These are phyloP conservation scores for Zopfia rhizophila DNA, from an alignment of 2,329 filamentous ascomycete genomes.

Conservation along the genomic window DNA sequence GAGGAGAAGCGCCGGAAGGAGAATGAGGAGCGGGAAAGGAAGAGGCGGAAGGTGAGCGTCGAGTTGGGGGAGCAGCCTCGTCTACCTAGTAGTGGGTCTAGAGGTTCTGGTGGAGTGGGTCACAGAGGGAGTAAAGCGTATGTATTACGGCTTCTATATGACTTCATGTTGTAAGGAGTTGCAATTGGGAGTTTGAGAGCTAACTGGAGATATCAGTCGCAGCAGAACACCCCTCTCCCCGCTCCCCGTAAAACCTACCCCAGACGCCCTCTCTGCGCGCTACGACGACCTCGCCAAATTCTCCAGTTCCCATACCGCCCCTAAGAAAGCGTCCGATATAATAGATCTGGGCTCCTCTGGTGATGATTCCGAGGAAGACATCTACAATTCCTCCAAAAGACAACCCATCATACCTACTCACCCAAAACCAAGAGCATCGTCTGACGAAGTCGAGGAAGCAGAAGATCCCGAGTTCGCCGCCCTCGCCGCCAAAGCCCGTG, in stretches of 20 bases:
- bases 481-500: slow-evolving; percentile 38
- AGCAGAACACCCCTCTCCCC: slow-evolving; percentile 39
- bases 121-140: slow-evolving; percentile 30
- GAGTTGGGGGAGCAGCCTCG: slow-evolving; percentile 22
- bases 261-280: slow-evolving; percentile 38
- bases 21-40: slow-evolving; percentile 38
- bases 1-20: slow-evolving; percentile 35
- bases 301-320: slow-evolving; percentile 15
- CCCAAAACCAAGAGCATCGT: slow-evolving; percentile 8
- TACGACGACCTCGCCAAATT: slow-evolving; percentile 41
- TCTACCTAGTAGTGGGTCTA: slow-evolving; percentile 17
- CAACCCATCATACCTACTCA: too few species aligned
- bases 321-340: slow-evolving; percentile 25
- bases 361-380: slow-evolving; percentile 26
- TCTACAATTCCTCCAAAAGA: slow-evolving; percentile 21
- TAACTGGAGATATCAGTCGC: slow-evolving; percentile 29
- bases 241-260: slow-evolving; percentile 17
- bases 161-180: too few species aligned
- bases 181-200: background rate
- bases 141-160: too few species aligned
- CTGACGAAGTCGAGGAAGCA: slow-evolving; percentile 43
- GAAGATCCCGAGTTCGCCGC: slow-evolving; percentile 42
- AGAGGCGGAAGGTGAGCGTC: slow-evolving; percentile 11
- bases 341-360: slow-evolving; percentile 40
- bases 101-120: slow-evolving; percentile 17